Evolutionary conservation across 2,329 filamentous ascomycete genomes (phyloP).

Genomic region (Fusarium nematophilum): DNA sequence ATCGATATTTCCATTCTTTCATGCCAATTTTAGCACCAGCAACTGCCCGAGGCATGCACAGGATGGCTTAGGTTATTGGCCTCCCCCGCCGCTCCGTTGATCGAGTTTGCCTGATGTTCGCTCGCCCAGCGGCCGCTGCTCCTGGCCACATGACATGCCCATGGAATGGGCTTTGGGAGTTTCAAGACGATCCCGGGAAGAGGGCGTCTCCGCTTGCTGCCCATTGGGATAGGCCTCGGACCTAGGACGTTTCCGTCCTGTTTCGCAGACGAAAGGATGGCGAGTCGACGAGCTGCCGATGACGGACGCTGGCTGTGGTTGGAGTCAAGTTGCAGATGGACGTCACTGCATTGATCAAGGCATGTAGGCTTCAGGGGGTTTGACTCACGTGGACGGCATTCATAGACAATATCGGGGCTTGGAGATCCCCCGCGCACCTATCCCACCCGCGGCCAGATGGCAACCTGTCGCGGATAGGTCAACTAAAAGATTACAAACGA

Average conservation of each 20-base stretch:
- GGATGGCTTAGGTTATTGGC: background rate
- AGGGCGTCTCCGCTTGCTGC: background rate
- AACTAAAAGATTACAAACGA: slow-evolving; percentile 17
- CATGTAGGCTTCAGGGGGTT: slow-evolving; percentile 25
- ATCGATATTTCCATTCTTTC: background rate
- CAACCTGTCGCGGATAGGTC: slow-evolving; percentile 28
- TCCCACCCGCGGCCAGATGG: slow-evolving; percentile 14
- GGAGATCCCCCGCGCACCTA: slow-evolving; percentile 20
- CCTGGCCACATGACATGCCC: slow-evolving; percentile 11
- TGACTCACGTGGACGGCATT: slow-evolving; percentile 11
- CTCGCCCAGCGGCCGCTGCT: slow-evolving; percentile 3
- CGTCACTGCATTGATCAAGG: slow-evolving; percentile 24
- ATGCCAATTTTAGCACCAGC: slow-evolving; percentile 13
- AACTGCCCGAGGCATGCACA: background rate
- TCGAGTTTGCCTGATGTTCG: too few relatives aligned
- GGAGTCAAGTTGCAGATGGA: slow-evolving; percentile 14
- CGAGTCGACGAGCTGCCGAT: slow-evolving; percentile 29
- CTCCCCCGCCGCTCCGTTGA: background rate
- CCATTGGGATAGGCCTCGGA: slow-evolving; percentile 12
- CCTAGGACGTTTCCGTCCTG: slow-evolving; percentile 7
- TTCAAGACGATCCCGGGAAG: slow-evolving; percentile 5
- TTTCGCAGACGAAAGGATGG: slow-evolving; percentile 14
- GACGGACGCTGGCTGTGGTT: slow-evolving; percentile 1
- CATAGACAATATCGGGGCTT: slow-evolving; percentile 12
- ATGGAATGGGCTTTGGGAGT: background rate